phyloP scores from a whole-genome alignment of 2,329 filamentous ascomycete genomes.

The Arthrobotrys entomopaga region DNA sequence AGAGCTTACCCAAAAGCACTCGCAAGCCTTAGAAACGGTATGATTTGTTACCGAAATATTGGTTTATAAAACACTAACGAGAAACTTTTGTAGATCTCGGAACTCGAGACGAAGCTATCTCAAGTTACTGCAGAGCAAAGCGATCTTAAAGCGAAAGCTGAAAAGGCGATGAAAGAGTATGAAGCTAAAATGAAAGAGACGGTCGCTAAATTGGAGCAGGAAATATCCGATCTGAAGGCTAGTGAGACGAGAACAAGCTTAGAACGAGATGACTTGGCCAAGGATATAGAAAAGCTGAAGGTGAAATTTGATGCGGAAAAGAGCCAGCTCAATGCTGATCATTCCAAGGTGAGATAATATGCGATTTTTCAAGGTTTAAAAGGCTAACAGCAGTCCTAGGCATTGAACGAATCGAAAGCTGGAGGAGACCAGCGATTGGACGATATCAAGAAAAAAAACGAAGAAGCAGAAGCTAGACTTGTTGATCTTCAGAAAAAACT shows the following conservation, averaged over 20 bases:
- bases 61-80: neutral
- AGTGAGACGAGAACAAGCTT: slow-evolving; percentile 21
- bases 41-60: neutral
- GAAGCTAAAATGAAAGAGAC: slow-evolving; percentile 37
- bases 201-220: slow-evolving; percentile 19
- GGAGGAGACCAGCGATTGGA: slow-evolving; percentile 37
- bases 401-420: slow-evolving; percentile 36
- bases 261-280: slow-evolving; percentile 34
- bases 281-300: slow-evolving; percentile 34
- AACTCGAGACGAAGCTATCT: slow-evolving; percentile 29
- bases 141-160: slow-evolving; percentile 15
- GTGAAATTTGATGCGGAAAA: slow-evolving; percentile 42
- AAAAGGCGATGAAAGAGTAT: slow-evolving; percentile 26
- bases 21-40: slow-evolving; percentile 29
- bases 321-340: slow-evolving; percentile 29
- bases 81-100: slow-evolving; percentile 12
- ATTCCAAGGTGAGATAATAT: slow-evolving; percentile 22
- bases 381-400: slow-evolving; percentile 24
- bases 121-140: slow-evolving; percentile 17
- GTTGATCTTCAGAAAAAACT: slow-evolving; percentile 5
- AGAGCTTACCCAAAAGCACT: slow-evolving; percentile 41
- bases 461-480: slow-evolving; percentile 4
- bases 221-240: slow-evolving; percentile 28
- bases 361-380: neutral
- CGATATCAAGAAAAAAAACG: slow-evolving; percentile 31